These are phyloP conservation scores for Alnus rubra DNA, from an alignment of 306 rosid genomes.

Conservation along the genomic window DNA sequence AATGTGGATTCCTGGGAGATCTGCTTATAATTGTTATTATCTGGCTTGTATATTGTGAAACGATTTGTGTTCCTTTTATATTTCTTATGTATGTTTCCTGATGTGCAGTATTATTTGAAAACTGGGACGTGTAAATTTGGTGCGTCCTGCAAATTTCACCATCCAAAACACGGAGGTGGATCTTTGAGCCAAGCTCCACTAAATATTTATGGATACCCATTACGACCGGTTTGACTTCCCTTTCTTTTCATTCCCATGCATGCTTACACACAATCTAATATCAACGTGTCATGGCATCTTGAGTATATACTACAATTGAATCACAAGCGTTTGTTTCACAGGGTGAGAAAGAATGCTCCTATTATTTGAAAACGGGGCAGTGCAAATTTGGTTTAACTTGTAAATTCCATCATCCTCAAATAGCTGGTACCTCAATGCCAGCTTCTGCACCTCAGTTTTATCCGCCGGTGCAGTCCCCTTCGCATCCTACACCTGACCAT, in stretches of 20 bases:
- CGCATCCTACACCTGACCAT: constrained; percentile 71
- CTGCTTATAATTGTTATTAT: not conserved
- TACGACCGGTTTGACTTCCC: constrained; percentile 63
- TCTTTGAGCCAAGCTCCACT: constrained; percentile 74
- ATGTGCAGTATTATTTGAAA: constrained; percentile 77
- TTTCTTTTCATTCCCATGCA: not conserved
- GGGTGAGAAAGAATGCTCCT: constrained; percentile 97
- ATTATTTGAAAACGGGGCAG: constrained; percentile 97
- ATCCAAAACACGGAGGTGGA: constrained; percentile 84
- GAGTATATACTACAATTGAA: constrained; percentile 8
- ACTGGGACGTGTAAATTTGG: constrained; percentile 92
- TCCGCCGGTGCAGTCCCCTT: constrained; percentile 87
- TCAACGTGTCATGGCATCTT: constrained; percentile 12
- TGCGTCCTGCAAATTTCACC: constrained; percentile 91
- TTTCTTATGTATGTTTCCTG: constrained; percentile 24
- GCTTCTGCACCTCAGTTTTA: constrained; percentile 89
- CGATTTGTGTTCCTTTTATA: constrained; percentile 2
- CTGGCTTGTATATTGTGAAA: not conserved
- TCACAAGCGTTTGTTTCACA: constrained; percentile 30
- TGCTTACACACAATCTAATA: not conserved
- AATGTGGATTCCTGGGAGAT: constrained; percentile 13
- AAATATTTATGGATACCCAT: constrained; percentile 77
- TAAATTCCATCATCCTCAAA: constrained; percentile 94
- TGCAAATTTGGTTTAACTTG: constrained; percentile 94
- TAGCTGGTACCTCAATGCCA: constrained; percentile 65